A percentile compares a stretch with the other conserved stretches of the same genome.
These are phyloP conservation scores for Cyberlindnera mycetangii DNA, from an alignment of 805 yeast genomes.

Conservation along the genomic window DNA sequence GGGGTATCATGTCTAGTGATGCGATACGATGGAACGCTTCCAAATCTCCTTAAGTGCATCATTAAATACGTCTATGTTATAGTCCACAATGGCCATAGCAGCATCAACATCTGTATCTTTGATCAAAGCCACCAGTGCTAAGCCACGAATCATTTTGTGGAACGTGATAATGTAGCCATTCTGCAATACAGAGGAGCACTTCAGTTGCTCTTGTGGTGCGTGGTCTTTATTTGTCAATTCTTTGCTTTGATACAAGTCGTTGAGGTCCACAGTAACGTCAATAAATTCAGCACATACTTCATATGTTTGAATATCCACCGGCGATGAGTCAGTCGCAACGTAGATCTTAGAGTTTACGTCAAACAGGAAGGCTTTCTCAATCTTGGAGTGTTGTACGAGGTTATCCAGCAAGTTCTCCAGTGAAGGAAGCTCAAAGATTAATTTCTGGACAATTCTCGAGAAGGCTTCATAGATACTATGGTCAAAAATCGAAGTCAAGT, in stretches of 20 bases:
- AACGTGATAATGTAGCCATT: conserved; percentile 83
- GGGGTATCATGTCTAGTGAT: neutral
- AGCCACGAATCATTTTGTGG: conserved; percentile 88
- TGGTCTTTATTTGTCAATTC: conserved; percentile 9
- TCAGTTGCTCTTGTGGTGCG: conserved; percentile 38
- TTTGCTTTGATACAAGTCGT: conserved; percentile 53
- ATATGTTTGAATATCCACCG: conserved; percentile 92
- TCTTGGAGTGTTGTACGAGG: conserved; percentile 81
- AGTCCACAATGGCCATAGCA: conserved; percentile 72
- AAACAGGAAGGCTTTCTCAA: conserved; percentile 90
- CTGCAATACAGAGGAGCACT: conserved; percentile 71
- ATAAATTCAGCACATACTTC: conserved; percentile 97
- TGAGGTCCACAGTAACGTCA: conserved; percentile 88
- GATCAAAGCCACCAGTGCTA: conserved; percentile 85
- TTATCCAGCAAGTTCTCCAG: conserved; percentile 87
- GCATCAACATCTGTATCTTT: conserved; percentile 46
- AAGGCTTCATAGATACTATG: conserved; percentile 96
- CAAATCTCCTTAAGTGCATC: conserved; percentile 68
- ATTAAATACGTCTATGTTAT: conserved; percentile 80
- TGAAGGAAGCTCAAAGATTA: conserved; percentile 84
- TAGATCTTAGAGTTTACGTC: conserved; percentile 91
- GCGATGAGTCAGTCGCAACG: conserved; percentile 93
- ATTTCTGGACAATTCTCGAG: conserved; percentile 86
- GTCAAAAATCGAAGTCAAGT: conserved; percentile 90
- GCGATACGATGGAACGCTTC: conserved; percentile 30